Percentiles rank a stretch among this genome's conserved stretches.
These are phyloP conservation scores for Pseudogymnoascus sp. DNA, from an alignment of 2,329 filamentous ascomycete genomes.

Conservation along the genomic window DNA sequence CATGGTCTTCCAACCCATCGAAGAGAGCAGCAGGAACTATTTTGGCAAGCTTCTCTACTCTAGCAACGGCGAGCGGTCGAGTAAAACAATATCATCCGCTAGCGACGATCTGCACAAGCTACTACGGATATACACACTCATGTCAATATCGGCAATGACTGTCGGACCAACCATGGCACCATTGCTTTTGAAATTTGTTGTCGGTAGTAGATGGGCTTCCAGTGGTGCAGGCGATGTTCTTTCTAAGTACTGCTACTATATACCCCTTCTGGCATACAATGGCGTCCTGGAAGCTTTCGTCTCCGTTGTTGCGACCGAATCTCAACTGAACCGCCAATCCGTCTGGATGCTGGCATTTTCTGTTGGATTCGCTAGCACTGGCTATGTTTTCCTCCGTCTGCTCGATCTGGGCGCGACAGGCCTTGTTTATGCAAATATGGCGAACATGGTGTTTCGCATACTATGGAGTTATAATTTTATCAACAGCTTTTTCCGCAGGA, in stretches of 20 bases:
- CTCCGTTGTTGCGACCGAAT: slow-evolving; percentile 70
- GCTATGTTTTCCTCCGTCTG: slow-evolving; percentile 67
- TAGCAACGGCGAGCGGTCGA: slow-evolving; percentile 20
- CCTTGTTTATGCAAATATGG: slow-evolving; percentile 75
- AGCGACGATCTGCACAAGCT: slow-evolving; percentile 53
- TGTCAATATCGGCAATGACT: slow-evolving; percentile 61
- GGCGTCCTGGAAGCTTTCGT: slow-evolving; percentile 91
- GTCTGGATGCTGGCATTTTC: slow-evolving; percentile 82
- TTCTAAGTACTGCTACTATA: slow-evolving; percentile 80
- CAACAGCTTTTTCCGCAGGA: slow-evolving; percentile 48
- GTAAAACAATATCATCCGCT: slow-evolving; percentile 34
- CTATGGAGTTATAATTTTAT: slow-evolving; percentile 75
- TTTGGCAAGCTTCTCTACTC: slow-evolving; percentile 70
- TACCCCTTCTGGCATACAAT: slow-evolving; percentile 86
- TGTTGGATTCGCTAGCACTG: slow-evolving; percentile 63
- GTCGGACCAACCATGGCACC: slow-evolving; percentile 72
- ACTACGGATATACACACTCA: slow-evolving; percentile 64
- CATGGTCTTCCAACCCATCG: slow-evolving; percentile 87
- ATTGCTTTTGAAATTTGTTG: slow-evolving; percentile 64
- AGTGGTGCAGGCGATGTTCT: slow-evolving; percentile 69
- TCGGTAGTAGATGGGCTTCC: slow-evolving; percentile 67
- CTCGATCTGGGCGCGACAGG: slow-evolving; percentile 67
- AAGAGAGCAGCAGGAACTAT: slow-evolving; percentile 85
- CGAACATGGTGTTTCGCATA: slow-evolving; percentile 85
- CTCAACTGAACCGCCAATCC: slow-evolving; percentile 69